Evolutionary conservation across 2,329 filamentous ascomycete genomes (phyloP).

Genomic region (Tolypocladium pustulatum): DNA sequence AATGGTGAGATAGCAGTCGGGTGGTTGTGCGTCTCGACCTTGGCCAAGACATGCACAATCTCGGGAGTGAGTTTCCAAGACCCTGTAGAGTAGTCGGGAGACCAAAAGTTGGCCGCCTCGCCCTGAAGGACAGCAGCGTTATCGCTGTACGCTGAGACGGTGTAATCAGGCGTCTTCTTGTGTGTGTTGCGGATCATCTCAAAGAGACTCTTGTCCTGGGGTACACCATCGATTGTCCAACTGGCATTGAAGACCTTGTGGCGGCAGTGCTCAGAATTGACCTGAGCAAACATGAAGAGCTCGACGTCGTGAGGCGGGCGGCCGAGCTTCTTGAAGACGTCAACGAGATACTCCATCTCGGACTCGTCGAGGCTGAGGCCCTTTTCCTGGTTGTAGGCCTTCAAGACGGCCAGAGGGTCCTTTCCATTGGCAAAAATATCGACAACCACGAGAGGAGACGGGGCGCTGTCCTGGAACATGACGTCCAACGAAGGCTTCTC

Average conservation of each 20-base stretch:
- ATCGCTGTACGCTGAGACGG: conserved; percentile 94
- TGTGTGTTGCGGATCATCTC: conserved; percentile 97
- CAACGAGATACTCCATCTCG: conserved; percentile 91
- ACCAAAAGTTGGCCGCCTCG: conserved; percentile 52
- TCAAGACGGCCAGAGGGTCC: conserved; percentile 60
- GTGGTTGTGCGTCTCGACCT: conserved; percentile 98
- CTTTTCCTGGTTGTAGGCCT: conserved; percentile 72
- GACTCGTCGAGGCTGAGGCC: conserved; percentile 79
- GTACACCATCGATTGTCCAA: conserved; percentile 85
- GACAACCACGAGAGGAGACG: conserved; percentile 59
- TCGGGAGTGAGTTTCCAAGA: conserved; percentile 85
- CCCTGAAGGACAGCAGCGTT: conserved; percentile 76
- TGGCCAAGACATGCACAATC: conserved; percentile 75
- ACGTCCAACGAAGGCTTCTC: conserved; percentile 56
- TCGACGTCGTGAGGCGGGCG: conserved; percentile 78
- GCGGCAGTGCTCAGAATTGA: conserved; percentile 89
- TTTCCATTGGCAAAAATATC: conserved; percentile 57
- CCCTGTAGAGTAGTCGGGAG: conserved; percentile 74
- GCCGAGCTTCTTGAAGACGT: conserved; percentile 34
- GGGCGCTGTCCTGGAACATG: conserved; percentile 67
- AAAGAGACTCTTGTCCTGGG: conserved; percentile 74
- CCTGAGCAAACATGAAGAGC: conserved; percentile 98
- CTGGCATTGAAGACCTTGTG: conserved; percentile 92
- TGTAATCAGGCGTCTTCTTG: conserved; percentile 66
- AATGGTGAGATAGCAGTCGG: conserved; percentile 93